These are phyloP conservation scores for Gossypium schwendimanii DNA, from an alignment of 441 rosid species.

Conservation along the genomic window DNA sequence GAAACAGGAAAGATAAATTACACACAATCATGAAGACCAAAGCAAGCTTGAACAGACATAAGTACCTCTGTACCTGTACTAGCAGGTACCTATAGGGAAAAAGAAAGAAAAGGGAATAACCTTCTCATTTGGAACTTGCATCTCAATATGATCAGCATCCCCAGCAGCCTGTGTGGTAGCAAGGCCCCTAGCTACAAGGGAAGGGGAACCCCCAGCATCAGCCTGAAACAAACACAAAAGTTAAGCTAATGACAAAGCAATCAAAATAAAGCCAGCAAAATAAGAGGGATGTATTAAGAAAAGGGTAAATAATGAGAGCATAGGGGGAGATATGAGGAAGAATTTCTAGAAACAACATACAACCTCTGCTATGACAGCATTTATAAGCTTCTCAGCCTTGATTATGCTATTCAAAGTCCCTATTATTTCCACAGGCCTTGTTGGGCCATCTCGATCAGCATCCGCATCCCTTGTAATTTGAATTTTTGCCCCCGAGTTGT, in stretches of 20 bases:
- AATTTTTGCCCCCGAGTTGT: conserved; percentile 82
- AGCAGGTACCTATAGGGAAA: neutral
- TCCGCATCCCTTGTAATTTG: conserved; percentile 85
- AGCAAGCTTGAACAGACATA: neutral
- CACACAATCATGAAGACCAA: neutral
- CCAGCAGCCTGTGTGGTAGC: conserved; percentile 47
- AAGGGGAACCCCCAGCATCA: conserved; percentile 87
- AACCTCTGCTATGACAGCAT: conserved; percentile 81
- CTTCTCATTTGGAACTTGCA: conserved; percentile 90
- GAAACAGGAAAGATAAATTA: neutral
- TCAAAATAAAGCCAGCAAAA: neutral
- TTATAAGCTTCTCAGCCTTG: conserved; percentile 75
- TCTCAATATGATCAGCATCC: conserved; percentile 61
- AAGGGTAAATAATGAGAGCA: neutral
- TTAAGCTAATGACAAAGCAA: neutral
- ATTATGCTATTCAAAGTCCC: conserved; percentile 53
- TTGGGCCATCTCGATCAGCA: conserved; percentile 55
- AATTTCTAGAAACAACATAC: neutral
- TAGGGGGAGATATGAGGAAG: neutral
- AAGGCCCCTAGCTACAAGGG: conserved; percentile 75
- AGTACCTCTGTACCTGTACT: neutral
- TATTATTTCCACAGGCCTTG: conserved; percentile 75
- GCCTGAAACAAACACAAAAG: conserved; percentile 38
- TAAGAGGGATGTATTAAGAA: neutral
- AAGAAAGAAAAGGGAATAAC: conserved; percentile 23